Evolutionary conservation across 495 filamentous ascomycete genomes (phyloP).

Genomic region (Lasiosphaeria ovina): DNA sequence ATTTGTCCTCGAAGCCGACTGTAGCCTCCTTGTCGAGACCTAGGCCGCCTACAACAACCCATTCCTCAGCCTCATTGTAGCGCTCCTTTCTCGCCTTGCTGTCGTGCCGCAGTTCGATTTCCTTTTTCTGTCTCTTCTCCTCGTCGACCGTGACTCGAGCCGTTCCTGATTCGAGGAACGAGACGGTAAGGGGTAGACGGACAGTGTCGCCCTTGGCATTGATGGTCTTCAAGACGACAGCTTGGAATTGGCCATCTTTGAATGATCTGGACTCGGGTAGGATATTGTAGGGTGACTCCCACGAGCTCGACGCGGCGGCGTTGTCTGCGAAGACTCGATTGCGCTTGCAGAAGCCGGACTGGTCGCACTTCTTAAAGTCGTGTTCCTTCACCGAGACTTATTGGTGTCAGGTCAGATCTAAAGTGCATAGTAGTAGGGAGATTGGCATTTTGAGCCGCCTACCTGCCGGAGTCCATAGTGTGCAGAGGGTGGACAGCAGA

Average conservation of each 20-base stretch:
- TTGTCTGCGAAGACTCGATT: constrained; percentile 87
- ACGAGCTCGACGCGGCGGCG: constrained; percentile 60
- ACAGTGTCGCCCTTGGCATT: constrained; percentile 59
- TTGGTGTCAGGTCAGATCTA: constrained; percentile 17
- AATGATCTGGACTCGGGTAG: constrained; percentile 67
- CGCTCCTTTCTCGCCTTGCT: constrained; percentile 86
- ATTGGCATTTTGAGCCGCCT: constrained; percentile 17
- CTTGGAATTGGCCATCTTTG: constrained; percentile 76
- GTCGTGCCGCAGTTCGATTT: constrained; percentile 80
- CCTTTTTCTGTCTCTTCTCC: constrained; percentile 80
- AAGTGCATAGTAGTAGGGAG: not conserved
- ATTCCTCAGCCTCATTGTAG: constrained; percentile 87
- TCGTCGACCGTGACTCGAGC: constrained; percentile 88
- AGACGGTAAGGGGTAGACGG: constrained; percentile 76
- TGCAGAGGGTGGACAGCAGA: constrained; percentile 42
- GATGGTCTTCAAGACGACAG: constrained; percentile 72
- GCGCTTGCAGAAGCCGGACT: constrained; percentile 94
- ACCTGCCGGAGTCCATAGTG: constrained; percentile 52
- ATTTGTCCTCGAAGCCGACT: constrained; percentile 54
- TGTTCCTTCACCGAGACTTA: constrained; percentile 85
- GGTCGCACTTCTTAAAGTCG: constrained; percentile 91
- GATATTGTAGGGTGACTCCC: constrained; percentile 81
- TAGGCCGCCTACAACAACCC: constrained; percentile 79
- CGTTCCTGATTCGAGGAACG: constrained; percentile 83
- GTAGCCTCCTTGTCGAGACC: constrained; percentile 65